These are phyloP conservation scores for Puya raimondii DNA, from an alignment of 176 grass and related monocot genomes.

Conservation along the genomic window DNA sequence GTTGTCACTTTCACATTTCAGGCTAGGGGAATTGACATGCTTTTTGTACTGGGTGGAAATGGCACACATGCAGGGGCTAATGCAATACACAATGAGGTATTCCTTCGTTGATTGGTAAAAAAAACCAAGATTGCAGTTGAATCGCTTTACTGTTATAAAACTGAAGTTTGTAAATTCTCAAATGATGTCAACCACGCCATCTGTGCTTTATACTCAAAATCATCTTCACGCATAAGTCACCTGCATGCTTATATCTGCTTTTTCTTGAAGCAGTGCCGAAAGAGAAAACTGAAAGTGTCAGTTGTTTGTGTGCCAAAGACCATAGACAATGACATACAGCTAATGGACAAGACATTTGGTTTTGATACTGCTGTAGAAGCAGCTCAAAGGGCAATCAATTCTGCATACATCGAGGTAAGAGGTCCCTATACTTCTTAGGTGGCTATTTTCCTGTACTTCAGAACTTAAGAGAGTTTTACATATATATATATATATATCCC, in stretches of 20 bases:
- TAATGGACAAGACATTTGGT: constrained; percentile 98
- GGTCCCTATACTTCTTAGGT: neutral
- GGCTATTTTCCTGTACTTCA: neutral
- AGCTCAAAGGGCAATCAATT: constrained; percentile 94
- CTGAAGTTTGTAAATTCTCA: too few relatives aligned
- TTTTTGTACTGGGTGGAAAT: constrained; percentile 93
- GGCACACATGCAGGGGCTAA: constrained; percentile 96
- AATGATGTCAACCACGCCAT: neutral
- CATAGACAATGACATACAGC: constrained; percentile 97
- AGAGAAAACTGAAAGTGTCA: constrained; percentile 85
- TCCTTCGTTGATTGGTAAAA: neutral
- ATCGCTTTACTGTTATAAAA: too few relatives aligned
- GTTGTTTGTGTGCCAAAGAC: constrained; percentile 82
- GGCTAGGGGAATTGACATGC: constrained; percentile 84
- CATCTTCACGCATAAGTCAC: neutral
- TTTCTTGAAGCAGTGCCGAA: constrained; percentile 47
- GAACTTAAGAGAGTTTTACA: neutral
- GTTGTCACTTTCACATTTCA: constrained; percentile 14
- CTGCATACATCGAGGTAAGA: constrained; percentile 95
- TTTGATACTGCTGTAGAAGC: constrained; percentile 98
- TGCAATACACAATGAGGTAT: constrained; percentile 90
- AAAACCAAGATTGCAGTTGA: too few relatives aligned
- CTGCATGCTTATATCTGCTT: constrained; percentile 21
- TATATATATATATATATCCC: too few relatives aligned
- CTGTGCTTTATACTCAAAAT: neutral